Base-by-base conservation (phyloP, 2,329 filamentous ascomycete genomes). In the Cordyceps cateniannulata region DNA sequence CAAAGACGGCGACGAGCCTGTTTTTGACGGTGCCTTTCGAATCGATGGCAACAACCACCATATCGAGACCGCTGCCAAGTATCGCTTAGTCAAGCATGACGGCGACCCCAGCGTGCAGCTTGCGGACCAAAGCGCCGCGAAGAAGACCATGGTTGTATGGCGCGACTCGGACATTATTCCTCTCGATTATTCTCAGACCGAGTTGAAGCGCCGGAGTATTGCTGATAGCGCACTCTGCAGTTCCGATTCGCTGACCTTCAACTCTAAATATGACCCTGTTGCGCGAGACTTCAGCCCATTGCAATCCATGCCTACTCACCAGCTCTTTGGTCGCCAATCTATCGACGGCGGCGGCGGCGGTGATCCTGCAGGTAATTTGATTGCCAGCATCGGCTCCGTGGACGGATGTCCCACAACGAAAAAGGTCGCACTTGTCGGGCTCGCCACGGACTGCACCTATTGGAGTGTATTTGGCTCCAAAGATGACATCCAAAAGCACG, bases 371-470 rank as follows among this genome's bases (percentile, higher is more conserved):
- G 86, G 93, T 63, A 95, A 97, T 70, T 77, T 98, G 27, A 79
- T 83, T 38, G 82, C 78, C 38, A 91, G 85, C 27, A 96, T 99
- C 70, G 95, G 95, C 52, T 88, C 84, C 62, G 89, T 89, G 0
- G 71, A 76, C n/a, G 95, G 95, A 56, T 99, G 95, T 71, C 93
- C 93, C 6, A 87, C 82, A 1, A 93, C 91, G n/a, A 86, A 92
- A 66, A 96, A 90, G 73, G 91, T 99, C 20, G 95, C 95, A 1
- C 81, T 98, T 45, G 85, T 99, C 25, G 95, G 95, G 29, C 86
- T 98, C 42, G 95, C 92, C 9, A 95, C 92, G 0, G 95, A 99
- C 73, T 99, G 95, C 78, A 90, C 85, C 9, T 98, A 98, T 71
- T 91, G 87, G 44, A 79, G 81, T 3, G 96, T 97, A 72, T 83